Evolutionary conservation across 169 alveolate species (phyloP), one percentile per base, ranked within the genome.

Genomic region (Plasmodium relictum): DNA sequence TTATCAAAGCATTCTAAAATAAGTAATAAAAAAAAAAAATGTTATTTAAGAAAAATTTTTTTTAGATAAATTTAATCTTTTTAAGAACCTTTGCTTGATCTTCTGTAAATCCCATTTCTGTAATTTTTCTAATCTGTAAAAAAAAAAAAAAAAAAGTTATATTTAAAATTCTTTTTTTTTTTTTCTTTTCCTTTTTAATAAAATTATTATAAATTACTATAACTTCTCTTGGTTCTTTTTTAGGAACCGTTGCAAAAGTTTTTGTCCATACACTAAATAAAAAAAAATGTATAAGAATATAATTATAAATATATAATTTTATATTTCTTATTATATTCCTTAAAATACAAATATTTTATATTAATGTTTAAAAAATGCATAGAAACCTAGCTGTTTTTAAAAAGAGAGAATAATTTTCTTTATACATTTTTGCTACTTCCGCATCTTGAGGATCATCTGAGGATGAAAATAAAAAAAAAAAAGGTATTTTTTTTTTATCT

Each of bases 371-470:
- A 3, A 10, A 50, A 14, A 31, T 16, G 12, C 0, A 16, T 78
- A 39, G 86, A 26, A 59, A 96, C 97, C 92, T 93, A 20, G 98
- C 98, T 9, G 98, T 95, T 66, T 91, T 54, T 18, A 83, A 85
- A 70, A 94, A 96, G 31, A 93, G 95, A 42, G 69, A 78, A 68
- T 91, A 89, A 76, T 95, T 87, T 39, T 93, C 93, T 41, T 91
- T 94, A 88, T 93, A 95, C 98, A 95, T 95, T 44, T 94, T 91
- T n/a, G 98, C 98, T 12, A 96, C 98, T 70, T 96, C 97, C 6
- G 98, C 97, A 66, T 96, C 98, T 71, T 96, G 98, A 6, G 98
- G 98, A 59, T 95, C 97, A 74, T 96, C 98, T 76, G 61, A 42
- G 71, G 4, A 58, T 37, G 39, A 2, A 31, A 31, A 31, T 31